Evolutionary conservation across 176 grass and related monocot species (phyloP).

Genomic region (Triticum urartu): DNA sequence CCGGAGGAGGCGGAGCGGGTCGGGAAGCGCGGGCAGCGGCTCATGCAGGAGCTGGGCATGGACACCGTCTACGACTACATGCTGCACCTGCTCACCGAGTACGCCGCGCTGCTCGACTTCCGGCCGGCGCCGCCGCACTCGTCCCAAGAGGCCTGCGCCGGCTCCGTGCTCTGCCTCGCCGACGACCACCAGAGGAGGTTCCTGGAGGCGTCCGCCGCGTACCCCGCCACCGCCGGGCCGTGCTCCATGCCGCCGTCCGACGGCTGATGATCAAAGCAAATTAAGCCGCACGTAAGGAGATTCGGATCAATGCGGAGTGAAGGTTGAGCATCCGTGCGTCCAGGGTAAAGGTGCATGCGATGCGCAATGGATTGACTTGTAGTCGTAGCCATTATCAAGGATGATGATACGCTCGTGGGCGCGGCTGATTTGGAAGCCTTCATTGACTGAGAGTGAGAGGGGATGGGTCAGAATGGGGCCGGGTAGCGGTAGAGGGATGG

Average conservation of each 20-base stretch:
- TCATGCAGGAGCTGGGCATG: constrained; percentile 75
- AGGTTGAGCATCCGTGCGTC: neutral
- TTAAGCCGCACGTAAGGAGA: too few relatives aligned
- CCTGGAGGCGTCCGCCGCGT: constrained; percentile 45
- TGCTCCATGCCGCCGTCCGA: constrained; percentile 39
- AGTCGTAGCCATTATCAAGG: neutral
- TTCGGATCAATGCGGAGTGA: too few relatives aligned
- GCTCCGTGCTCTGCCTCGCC: constrained; percentile 69
- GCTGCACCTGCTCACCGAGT: constrained; percentile 75
- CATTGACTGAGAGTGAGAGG: neutral
- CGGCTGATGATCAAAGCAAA: neutral
- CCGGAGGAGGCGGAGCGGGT: constrained; percentile 58
- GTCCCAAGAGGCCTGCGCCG: constrained; percentile 66
- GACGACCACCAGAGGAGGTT: constrained; percentile 53
- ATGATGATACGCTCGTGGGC: neutral
- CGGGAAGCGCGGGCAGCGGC: constrained; percentile 49
- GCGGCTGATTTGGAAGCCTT: neutral
- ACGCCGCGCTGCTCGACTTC: constrained; percentile 69
- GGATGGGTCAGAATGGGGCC: neutral
- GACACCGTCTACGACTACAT: constrained; percentile 84
- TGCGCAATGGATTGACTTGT: neutral
- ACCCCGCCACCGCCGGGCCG: constrained; percentile 27
- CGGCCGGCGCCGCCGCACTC: constrained; percentile 42
- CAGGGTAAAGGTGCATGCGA: neutral
- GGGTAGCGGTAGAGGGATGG: neutral